Evolutionary conservation across 345 rosid genomes (phyloP).

Genomic region (Xanthoceras sorbifolium): DNA sequence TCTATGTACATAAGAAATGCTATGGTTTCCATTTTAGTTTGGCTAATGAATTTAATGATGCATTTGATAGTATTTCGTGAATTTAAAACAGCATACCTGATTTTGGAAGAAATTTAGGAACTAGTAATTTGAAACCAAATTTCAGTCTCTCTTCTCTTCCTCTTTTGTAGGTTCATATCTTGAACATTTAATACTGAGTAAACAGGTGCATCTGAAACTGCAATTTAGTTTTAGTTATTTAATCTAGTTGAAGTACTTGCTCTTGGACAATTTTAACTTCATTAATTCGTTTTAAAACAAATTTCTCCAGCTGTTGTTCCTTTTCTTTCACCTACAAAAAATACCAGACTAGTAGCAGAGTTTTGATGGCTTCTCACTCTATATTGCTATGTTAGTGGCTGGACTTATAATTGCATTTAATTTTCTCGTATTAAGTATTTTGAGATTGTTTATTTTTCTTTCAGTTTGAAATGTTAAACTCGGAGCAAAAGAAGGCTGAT

Average conservation of each 20-base stretch:
- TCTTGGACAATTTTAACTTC: neutral
- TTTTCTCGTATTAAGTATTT: neutral
- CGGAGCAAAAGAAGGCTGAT: constrained; percentile 77
- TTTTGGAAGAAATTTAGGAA: neutral
- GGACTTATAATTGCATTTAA: neutral
- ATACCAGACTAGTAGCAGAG: neutral
- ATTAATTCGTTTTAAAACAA: neutral
- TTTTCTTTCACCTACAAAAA: neutral
- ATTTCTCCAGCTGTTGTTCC: neutral
- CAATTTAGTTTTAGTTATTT: neutral
- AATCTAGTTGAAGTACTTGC: neutral
- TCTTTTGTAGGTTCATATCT: neutral
- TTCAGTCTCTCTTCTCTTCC: neutral
- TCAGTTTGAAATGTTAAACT: constrained; percentile 64
- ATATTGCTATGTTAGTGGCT: neutral
- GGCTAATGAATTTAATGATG: neutral
- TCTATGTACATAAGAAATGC: neutral
- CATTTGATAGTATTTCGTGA: neutral
- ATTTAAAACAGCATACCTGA: neutral
- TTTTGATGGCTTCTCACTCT: neutral
- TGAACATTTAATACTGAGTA: neutral
- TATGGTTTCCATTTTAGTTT: neutral
- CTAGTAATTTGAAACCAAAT: neutral
- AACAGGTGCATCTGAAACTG: neutral
- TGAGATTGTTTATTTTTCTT: constrained; percentile 11